phyloP scores from a whole-genome alignment of 1,284 basidiomycete genomes.

The Ustanciosporium gigantosporum region DNA sequence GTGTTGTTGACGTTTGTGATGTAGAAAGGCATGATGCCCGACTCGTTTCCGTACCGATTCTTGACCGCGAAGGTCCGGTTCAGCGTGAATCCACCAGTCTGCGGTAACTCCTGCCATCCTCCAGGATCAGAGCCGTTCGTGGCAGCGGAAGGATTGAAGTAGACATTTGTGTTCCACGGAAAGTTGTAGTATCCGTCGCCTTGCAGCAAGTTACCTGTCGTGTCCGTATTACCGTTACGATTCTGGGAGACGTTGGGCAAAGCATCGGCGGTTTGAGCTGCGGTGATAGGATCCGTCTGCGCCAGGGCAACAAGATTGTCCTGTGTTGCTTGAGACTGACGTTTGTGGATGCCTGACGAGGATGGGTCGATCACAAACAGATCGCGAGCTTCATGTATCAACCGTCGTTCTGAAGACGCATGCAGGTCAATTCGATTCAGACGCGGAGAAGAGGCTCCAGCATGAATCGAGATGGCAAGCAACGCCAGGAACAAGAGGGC shows the following conservation, averaged over 20 bases:
- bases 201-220: conserved; percentile 14
- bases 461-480: conserved; percentile 3
- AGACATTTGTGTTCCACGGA: conserved; percentile 14
- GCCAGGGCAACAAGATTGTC: conserved; percentile 11
- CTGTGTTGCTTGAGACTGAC: conserved; percentile 11
- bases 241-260: conserved; percentile 21
- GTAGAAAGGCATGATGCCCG: conserved; percentile 48
- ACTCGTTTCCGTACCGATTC: conserved; percentile 29
- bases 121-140: conserved; percentile 12
- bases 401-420: not conserved
- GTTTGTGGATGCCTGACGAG: conserved; percentile 2
- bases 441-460: conserved; percentile 16
- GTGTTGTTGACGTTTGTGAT: conserved; percentile 11
- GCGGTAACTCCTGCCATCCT: conserved; percentile 63
- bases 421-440: conserved; percentile 29
- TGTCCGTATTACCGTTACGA: conserved; percentile 12
- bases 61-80: conserved; percentile 29
- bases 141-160: conserved; percentile 11
- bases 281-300: conserved; percentile 12
- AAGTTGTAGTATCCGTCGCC: conserved; percentile 27
- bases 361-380: not conserved
- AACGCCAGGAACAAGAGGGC: conserved; percentile 13
- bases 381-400: not conserved
- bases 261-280: conserved; percentile 15
- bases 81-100: conserved; percentile 26